Percentiles rank a stretch among this genome's conserved stretches.
Evolutionary conservation across 208 protist species (phyloP).

Genomic region (Acanthamoeba rhysodes): DNA sequence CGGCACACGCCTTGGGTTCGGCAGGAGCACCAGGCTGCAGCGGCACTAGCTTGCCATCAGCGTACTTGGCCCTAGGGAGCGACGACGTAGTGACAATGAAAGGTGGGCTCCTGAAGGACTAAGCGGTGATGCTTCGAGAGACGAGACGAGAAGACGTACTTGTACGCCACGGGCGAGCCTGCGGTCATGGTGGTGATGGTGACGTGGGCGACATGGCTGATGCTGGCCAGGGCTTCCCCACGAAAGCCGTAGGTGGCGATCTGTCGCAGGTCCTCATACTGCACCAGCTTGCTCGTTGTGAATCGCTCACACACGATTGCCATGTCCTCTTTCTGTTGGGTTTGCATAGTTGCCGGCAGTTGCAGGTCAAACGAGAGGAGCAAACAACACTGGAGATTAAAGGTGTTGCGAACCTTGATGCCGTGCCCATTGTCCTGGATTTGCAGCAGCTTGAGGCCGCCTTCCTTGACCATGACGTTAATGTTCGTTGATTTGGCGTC

Average conservation of each 20-base stretch:
- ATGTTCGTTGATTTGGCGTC: conserved; percentile 96
- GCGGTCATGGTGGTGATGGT: conserved; percentile 89
- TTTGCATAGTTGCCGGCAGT: not conserved
- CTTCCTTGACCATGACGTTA: conserved; percentile 93
- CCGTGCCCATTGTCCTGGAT: conserved; percentile 98
- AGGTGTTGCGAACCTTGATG: conserved; percentile 89
- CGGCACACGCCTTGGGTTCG: conserved; percentile 90
- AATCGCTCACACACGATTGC: conserved; percentile 97
- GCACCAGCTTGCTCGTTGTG: conserved; percentile 91
- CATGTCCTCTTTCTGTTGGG: conserved; percentile 93
- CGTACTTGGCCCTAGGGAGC: conserved; percentile 85
- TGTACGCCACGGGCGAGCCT: conserved; percentile 87
- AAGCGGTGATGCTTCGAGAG: conserved; percentile 79
- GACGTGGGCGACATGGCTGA: conserved; percentile 92
- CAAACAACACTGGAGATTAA: not conserved
- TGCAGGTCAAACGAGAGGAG: not conserved
- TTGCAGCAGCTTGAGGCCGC: conserved; percentile 97
- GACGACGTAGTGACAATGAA: not conserved
- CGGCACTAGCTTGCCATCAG: conserved; percentile 87
- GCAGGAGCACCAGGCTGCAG: conserved; percentile 38
- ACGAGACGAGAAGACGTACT: conserved; percentile 41
- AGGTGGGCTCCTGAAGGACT: conserved; percentile 86
- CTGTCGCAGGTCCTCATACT: conserved; percentile 91
- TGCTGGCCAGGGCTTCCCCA: conserved; percentile 93
- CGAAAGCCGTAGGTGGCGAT: conserved; percentile 96